Percentiles rank a stretch among this genome's conserved stretches.
phyloP scores from a whole-genome alignment of 768 basidiomycete genomes.

The Floccularia luteovirens region DNA sequence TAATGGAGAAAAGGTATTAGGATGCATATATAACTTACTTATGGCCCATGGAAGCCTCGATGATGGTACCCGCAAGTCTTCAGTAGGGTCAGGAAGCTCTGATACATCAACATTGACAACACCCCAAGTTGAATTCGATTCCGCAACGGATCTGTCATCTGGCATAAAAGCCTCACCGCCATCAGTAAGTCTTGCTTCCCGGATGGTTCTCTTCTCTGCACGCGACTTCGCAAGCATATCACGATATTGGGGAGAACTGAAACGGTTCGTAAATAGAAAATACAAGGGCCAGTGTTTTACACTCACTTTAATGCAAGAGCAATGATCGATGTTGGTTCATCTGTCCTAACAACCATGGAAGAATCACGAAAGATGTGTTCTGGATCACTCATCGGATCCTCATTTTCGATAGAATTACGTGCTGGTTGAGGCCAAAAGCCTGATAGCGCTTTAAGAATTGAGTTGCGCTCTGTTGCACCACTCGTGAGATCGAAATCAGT shows the following conservation, averaged over 20 bases:
- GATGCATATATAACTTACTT: constrained; percentile 36
- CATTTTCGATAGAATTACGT: constrained; percentile 51
- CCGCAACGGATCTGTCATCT: constrained; percentile 74
- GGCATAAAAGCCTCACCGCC: constrained; percentile 88
- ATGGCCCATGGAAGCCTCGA: constrained; percentile 79
- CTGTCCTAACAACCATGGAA: constrained; percentile 89
- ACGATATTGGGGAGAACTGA: constrained; percentile 74
- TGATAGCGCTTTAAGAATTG: constrained; percentile 77
- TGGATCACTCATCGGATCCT: constrained; percentile 67
- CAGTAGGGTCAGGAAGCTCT: constrained; percentile 63
- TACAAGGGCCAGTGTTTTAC: not conserved
- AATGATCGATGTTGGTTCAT: constrained; percentile 97
- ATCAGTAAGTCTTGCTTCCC: constrained; percentile 51
- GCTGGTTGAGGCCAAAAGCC: constrained; percentile 69
- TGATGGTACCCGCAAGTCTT: constrained; percentile 68
- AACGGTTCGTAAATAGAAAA: constrained; percentile 3
- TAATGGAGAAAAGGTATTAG: not conserved
- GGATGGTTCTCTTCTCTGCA: constrained; percentile 64
- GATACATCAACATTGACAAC: constrained; percentile 76
- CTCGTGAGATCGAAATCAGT: constrained; percentile 43
- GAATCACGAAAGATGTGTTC: constrained; percentile 96
- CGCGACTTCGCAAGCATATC: constrained; percentile 75
- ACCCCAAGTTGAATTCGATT: constrained; percentile 88
- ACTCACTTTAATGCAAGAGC: constrained; percentile 85
- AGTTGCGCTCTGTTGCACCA: constrained; percentile 53